Evolutionary conservation across 148 eudicot species (phyloP), one percentile per base, ranked within the genome.

Genomic region (Chenopodium berlandieri): DNA sequence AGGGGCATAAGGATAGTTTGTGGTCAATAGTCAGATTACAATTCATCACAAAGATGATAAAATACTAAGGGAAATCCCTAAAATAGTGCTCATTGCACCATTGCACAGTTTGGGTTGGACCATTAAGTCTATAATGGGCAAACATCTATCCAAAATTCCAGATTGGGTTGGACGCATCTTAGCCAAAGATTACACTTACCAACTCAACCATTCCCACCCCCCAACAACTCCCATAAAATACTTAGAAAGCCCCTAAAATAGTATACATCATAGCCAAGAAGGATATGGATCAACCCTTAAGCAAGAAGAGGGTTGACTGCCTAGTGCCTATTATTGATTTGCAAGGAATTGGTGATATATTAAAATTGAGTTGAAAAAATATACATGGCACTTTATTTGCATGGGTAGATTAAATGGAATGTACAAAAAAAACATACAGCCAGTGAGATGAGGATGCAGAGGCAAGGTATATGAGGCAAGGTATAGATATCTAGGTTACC

Each of bases 401-500:
- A 73, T 10, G 25, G 6, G 31, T 9, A 48, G 58, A 47, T 47
- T 23, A 73, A 16, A 54, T 30, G 65, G 54, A 68, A 47, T 58
- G 5, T 30, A 65, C 44, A 31, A 25, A 74, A 40, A 2, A 68
- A 4, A 25, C 14, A 71, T 1, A 32, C 8, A n/a, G 20, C n/a
- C 34, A 32, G 31, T 48, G 48, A 79, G 9, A 71, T 22, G 30
- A 66, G 23, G 76, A 74, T 22, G 17, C 13, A 47, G 75, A 30
- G 63, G 32, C 4, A 47, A 13, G 5, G 79, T 44, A 47, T 34
- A 17, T 27, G 75, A 30, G 63, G 32, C 4, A 47, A 13, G 11
- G 79, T 44, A 47, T 34, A 17, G 7, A 50, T 40, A 50, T 14
- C 80, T 47, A 58, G 40, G 50, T 76, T 82, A 95, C 99, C 97